Base-by-base conservation (phyloP, 495 filamentous ascomycete genomes). In the Xylaria scruposa region DNA sequence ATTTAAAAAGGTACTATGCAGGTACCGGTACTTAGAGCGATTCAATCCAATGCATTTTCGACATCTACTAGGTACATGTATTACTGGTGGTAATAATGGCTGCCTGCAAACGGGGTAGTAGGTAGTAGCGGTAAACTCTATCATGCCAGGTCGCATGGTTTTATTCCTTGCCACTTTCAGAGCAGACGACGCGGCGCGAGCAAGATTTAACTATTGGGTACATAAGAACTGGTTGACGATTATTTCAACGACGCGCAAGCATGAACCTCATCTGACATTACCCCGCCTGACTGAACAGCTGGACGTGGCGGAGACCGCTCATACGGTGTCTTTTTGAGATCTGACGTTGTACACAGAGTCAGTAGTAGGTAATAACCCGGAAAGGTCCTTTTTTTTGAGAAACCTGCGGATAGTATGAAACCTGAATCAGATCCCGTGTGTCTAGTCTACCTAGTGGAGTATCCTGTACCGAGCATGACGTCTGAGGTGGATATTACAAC, bases 171-270 rank as follows among this genome's bases (percentile, higher is more conserved):
- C 3, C 3, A 19, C 33, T 60, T 19, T 21, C n/a, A 40, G 17
- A 38, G 58, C 33, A 38, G 58, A 21, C 58, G 6, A 19, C 31
- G 56, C 26, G 17, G 17, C 56, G 17, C 21, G 21, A 19, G 17
- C 19, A 26, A 53, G 8, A 26, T 53, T 56, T 31, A 56, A 56
- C 12, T 42, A 42, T 56, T 56, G 53, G 31, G 2, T 4, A 10
- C 21, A 21, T 19, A 60, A 38, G 33, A 56, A 56, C 58, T 38
- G 17, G 58, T 38, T 31, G 8, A 38, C 2, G 8, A 60, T 60
- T 60, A 21, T 38, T 38, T 36, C 58, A 21, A 38, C 58, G 58
- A 60, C 58, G 31, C 58, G 58, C 58, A 60, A 60, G 31, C 58
- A 60, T 38, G 17, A 40, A 21, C 33, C 31, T 60, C 58, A 60